Base-by-base conservation (phyloP, 1,284 basidiomycete genomes). In the Apiotrichum laibachii region DNA sequence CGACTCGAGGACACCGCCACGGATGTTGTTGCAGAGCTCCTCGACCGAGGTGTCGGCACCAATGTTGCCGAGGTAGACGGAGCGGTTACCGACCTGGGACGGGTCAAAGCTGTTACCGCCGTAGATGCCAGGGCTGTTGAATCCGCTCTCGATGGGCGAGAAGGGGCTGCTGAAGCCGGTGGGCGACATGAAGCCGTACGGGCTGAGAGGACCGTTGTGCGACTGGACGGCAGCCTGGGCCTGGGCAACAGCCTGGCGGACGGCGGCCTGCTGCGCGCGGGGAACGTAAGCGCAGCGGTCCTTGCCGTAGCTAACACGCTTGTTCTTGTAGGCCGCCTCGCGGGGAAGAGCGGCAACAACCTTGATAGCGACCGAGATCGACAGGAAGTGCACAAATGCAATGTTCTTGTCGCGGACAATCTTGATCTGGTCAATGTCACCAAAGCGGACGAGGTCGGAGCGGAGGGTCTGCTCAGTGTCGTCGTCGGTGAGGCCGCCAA, bases 341-440 rank as follows among this genome's bases (percentile, higher is more conserved):
- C 86, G 87, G 0, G 92, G 91, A 18, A 97, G 83, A 8, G 88
- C 89, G 68, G 89, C 88, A 48, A 96, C 92, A 48, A 90, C 91
- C 87, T 95, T 95, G 67, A 89, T 94, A 35, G 93, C 93, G 43
- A 89, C 86, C 15, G 88, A 85, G 74, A 97, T 95, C 77, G 88
- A 91, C 70, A 96, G 81, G 82, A 96, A 97, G 79, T 97, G 93
- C 43, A 97, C 90, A 74, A 97, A 97, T 9, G 92, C 93, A 65
- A 96, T 96, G 72, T 94, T 93, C 84, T 96, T 96, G 82, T 97
- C 93, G 62, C 92, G 82, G 44, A 96, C 93, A 71, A 96, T 95
- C 84, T 97, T 97, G 74, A 97, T 92, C 77, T 96, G 93, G 79
- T 97, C 93, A 72, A 97, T 96, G 46, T 93, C 82, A n/a, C 93